These are phyloP conservation scores for Cyclostephanos tholiformis DNA, from an alignment of 108 stramenopile genomes.

Conservation along the genomic window DNA sequence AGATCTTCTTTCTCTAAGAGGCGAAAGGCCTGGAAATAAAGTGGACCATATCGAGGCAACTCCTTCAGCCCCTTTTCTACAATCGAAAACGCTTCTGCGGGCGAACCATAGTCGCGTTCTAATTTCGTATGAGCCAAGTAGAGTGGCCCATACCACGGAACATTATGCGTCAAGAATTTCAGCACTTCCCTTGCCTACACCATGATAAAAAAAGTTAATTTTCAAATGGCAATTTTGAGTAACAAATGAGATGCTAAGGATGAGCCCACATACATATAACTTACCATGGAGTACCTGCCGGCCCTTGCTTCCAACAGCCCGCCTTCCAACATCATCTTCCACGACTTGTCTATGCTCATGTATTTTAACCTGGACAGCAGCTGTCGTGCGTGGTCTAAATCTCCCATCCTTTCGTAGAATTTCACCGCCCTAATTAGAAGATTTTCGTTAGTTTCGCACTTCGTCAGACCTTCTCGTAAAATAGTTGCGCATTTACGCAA, in stretches of 20 bases:
- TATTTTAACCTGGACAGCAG: slow-evolving; percentile 89
- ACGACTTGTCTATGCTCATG: slow-evolving; percentile 88
- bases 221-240: neutral
- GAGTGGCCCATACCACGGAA: slow-evolving; percentile 98
- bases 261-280: slow-evolving; percentile 44
- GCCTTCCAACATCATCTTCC: slow-evolving; percentile 96
- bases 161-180: slow-evolving; percentile 91
- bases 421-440: slow-evolving; percentile 89
- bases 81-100: slow-evolving; percentile 83
- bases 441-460: slow-evolving; percentile 84
- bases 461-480: slow-evolving; percentile 73
- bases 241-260: slow-evolving; percentile 1
- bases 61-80: slow-evolving; percentile 92
- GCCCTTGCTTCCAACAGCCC: slow-evolving; percentile 93
- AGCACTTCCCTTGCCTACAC: slow-evolving; percentile 49
- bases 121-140: slow-evolving; percentile 94
- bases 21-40: slow-evolving; percentile 97
- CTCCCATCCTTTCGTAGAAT: slow-evolving; percentile 86
- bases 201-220: neutral
- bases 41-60: slow-evolving; percentile 94
- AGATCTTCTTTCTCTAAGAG: slow-evolving; percentile 83
- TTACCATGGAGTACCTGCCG: slow-evolving; percentile 87
- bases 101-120: slow-evolving; percentile 81
- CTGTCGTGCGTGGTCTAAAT: slow-evolving; percentile 73
- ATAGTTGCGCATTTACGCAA: slow-evolving; percentile 67